These are phyloP conservation scores for Yarrowia divulgata DNA, from an alignment of 805 yeast genomes.

Conservation along the genomic window DNA sequence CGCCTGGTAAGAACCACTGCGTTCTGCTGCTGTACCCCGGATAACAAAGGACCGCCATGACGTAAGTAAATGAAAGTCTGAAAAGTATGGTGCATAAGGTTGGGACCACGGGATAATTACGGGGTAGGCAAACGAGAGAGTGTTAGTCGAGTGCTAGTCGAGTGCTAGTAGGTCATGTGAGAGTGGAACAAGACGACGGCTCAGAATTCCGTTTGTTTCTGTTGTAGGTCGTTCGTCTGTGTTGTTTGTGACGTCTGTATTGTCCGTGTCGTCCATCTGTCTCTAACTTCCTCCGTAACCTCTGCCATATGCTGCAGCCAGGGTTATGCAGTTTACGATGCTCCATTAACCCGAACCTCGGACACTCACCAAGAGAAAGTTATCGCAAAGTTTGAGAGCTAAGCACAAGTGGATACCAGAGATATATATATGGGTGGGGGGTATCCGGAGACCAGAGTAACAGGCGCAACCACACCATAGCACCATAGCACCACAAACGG, in stretches of 20 bases:
- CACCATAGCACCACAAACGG: too few species aligned
- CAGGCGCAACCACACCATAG: too few species aligned
- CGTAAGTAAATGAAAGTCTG: constrained; percentile 19
- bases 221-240: too few species aligned
- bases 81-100: background rate
- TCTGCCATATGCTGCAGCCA: background rate
- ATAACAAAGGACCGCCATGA: constrained; percentile 24
- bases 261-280: background rate
- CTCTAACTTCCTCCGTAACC: background rate
- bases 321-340: background rate
- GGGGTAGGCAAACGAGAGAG: background rate
- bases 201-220: too few species aligned
- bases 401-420: background rate
- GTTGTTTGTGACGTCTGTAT: background rate
- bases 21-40: background rate
- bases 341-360: constrained; percentile 35
- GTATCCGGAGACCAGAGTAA: too few species aligned
- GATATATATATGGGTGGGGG: background rate
- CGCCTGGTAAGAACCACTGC: background rate
- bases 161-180: background rate
- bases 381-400: constrained; percentile 17
- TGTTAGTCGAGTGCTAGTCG: too few species aligned
- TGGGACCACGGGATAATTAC: background rate
- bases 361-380: background rate
- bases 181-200: background rate